These are phyloP conservation scores for Papiliotrema flavescens DNA, from an alignment of 1,284 basidiomycete species.

Conservation along the genomic window DNA sequence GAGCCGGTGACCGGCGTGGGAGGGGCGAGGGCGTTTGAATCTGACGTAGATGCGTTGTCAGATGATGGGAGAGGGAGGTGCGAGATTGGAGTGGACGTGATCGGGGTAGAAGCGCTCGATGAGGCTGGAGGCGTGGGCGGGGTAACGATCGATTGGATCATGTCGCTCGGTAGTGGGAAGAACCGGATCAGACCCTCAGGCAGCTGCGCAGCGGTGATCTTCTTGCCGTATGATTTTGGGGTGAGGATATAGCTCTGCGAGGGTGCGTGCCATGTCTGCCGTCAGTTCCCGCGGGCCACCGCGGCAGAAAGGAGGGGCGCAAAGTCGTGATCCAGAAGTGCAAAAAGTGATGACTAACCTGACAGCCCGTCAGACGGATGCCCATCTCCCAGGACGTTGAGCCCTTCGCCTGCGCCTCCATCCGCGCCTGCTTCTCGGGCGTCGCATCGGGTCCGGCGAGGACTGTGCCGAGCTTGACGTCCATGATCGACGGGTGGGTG, in stretches of 20 bases:
- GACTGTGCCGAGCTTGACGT: slow-evolving; percentile 86
- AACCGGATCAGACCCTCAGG: slow-evolving; percentile 70
- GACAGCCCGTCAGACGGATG: slow-evolving; percentile 80
- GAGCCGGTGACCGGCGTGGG: not conserved
- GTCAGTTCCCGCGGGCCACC: not conserved
- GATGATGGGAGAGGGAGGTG: not conserved
- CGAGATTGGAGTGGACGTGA: slow-evolving; percentile 1
- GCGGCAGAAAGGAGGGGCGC: too few species aligned
- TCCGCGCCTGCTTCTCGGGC: slow-evolving; percentile 72
- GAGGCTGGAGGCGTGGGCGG: slow-evolving; percentile 13
- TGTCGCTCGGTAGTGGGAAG: slow-evolving; percentile 59
- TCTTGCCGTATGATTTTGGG: slow-evolving; percentile 76
- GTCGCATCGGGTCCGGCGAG: slow-evolving; percentile 61
- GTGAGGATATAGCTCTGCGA: slow-evolving; percentile 59
- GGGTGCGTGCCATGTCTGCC: slow-evolving; percentile 69
- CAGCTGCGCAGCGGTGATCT: slow-evolving; percentile 64
- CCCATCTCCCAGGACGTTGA: slow-evolving; percentile 76
- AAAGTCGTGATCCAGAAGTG: too few species aligned
- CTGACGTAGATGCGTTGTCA: not conserved
- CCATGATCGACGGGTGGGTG: slow-evolving; percentile 76
- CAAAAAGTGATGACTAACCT: slow-evolving; percentile 53
- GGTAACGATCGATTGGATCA: slow-evolving; percentile 15
- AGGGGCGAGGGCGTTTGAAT: not conserved
- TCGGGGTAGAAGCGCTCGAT: slow-evolving; percentile 23
- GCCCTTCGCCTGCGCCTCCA: slow-evolving; percentile 65